Evolutionary conservation across 495 filamentous ascomycete species (phyloP), one percentile per base, ranked within the genome.

Genomic region (Penicillium flavigenum): DNA sequence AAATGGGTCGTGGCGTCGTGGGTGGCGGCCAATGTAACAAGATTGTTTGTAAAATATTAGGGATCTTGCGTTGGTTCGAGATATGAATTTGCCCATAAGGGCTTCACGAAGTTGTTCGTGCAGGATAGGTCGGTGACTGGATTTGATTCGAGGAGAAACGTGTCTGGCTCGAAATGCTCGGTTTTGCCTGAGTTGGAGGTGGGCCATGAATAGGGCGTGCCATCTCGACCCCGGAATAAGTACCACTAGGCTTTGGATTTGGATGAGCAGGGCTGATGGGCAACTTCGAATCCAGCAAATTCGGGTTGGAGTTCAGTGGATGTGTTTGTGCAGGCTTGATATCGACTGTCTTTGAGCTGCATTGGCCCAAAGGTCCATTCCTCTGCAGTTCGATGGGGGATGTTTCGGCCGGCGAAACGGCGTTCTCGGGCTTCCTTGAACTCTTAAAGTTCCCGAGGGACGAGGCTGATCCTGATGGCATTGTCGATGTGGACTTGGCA

Each of bases 1-100:
- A 57, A 62, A 67, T 62, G 36, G 53, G 53, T 67, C 53, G 57
- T 62, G 58, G 47, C 51, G 36, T 51, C 43, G 57, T 60, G 46
- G 57, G 39, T 38, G 29, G 44, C 22, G 36, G 53, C 53, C 53
- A 47, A 55, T 55, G 36, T 36, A 38, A 34, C 53, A 55, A 55
- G 53, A 41, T 39, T 47, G 42, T 22, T 44, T 31, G 20, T 55
- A 27, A 36, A 47, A 55, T 47, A 55, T 55, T 55, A 55, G 24
- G 26, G 41, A 17, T 39, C 42, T 47, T 47, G 53, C 22, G 31
- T 46, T 47, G 49, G 11, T 19, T 51, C 5, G 26, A 19, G 26
- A 14, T 27, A 12, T 29, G 17, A 16, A 34, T 20, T 44, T 31
- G 8, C 36, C 39, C 27, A 12, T 20, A 2, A 20, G 16, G 22